Evolutionary conservation across 345 rosid species (phyloP).

Genomic region (Eutrema japonicum): DNA sequence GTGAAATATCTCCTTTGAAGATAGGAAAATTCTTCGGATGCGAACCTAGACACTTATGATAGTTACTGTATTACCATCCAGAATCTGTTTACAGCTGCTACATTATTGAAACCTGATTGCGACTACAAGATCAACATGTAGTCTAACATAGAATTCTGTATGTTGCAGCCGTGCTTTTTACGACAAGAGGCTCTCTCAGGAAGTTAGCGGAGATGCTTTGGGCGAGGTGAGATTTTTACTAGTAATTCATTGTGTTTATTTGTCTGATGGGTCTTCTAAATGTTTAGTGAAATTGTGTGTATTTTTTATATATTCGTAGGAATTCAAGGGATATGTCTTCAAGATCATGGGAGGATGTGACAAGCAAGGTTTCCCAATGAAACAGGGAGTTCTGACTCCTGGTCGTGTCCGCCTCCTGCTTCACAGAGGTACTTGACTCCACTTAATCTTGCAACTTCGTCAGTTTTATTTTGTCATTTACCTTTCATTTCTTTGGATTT

Average conservation of each 20-base stretch:
- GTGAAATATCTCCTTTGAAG: not conserved
- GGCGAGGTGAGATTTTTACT: constrained; percentile 61
- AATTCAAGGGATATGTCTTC: constrained; percentile 83
- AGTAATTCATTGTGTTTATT: too few relatives aligned
- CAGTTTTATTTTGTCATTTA: not conserved
- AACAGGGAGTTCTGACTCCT: constrained; percentile 85
- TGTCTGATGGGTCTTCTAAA: not conserved
- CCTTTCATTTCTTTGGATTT: not conserved
- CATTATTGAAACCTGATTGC: not conserved
- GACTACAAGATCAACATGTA: not conserved
- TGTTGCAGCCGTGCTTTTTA: constrained; percentile 69
- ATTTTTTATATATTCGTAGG: constrained; percentile 42
- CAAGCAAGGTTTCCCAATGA: constrained; percentile 93
- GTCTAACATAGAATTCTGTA: too few relatives aligned
- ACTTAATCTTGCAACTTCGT: not conserved
- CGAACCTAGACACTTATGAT: not conserved
- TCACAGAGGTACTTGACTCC: constrained; percentile 57
- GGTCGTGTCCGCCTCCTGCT: constrained; percentile 89
- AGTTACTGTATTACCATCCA: not conserved
- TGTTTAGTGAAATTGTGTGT: not conserved
- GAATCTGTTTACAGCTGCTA: not conserved
- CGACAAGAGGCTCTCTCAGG: constrained; percentile 91
- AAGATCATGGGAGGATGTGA: constrained; percentile 94
- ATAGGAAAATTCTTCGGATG: not conserved
- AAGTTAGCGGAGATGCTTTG: constrained; percentile 75